These are phyloP conservation scores for Boeremia exigua DNA, from an alignment of 2,329 filamentous ascomycete genomes.

Conservation along the genomic window DNA sequence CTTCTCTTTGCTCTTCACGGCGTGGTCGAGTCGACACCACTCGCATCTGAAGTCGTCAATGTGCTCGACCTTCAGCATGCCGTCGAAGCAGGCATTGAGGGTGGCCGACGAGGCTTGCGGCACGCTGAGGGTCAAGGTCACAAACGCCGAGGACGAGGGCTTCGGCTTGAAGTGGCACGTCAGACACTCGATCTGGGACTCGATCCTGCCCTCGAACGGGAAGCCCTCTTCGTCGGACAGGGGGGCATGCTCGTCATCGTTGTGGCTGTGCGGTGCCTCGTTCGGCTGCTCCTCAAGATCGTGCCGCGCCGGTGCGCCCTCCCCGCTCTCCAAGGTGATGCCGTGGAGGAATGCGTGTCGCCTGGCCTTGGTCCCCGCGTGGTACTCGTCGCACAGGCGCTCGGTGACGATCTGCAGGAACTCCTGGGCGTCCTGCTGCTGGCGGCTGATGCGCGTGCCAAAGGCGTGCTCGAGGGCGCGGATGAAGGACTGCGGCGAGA, in stretches of 20 bases:
- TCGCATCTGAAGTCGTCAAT: constrained; percentile 98
- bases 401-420: constrained; percentile 95
- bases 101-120: constrained; percentile 80
- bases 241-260: constrained; percentile 22
- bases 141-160: constrained; percentile 82
- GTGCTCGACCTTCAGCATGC: constrained; percentile 90
- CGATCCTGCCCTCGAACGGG: constrained; percentile 87
- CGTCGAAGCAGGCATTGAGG: constrained; percentile 87
- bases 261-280: constrained; percentile 35
- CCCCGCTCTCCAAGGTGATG: constrained; percentile 24
- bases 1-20: constrained; percentile 67
- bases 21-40: constrained; percentile 85
- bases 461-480: constrained; percentile 84
- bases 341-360: constrained; percentile 56
- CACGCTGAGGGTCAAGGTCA: constrained; percentile 89
- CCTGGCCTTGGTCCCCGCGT: constrained; percentile 79
- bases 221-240: constrained; percentile 70
- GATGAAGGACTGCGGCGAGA: constrained; percentile 86
- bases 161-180: constrained; percentile 90
- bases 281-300: constrained; percentile 38
- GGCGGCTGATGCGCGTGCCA: constrained; percentile 85
- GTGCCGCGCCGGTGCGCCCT: constrained; percentile 25
- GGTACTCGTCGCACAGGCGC: constrained; percentile 90
- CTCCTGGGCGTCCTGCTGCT: constrained; percentile 97
- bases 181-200: constrained; percentile 94